These are phyloP conservation scores for Penicillium sp. DNA, from an alignment of 2,329 filamentous ascomycete genomes.

Conservation along the genomic window DNA sequence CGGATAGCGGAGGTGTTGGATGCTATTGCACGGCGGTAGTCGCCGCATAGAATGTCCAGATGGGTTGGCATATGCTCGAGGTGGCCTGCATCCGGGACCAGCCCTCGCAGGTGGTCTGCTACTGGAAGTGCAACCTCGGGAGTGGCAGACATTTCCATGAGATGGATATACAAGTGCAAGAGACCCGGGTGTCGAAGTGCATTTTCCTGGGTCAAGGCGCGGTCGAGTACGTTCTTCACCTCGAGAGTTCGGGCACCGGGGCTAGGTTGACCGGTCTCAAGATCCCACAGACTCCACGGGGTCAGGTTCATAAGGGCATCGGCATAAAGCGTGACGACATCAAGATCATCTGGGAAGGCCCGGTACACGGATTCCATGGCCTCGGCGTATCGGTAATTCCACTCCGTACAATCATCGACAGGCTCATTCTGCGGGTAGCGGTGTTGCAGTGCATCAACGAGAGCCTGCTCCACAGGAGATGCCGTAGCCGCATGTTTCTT, in stretches of 20 bases:
- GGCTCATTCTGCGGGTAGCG: conserved; percentile 59
- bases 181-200: conserved; percentile 64
- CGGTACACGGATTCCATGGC: conserved; percentile 59
- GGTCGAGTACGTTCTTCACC: conserved; percentile 58
- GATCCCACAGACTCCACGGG: conserved; percentile 64
- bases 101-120: conserved; percentile 61
- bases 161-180: conserved; percentile 73
- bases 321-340: conserved; percentile 62
- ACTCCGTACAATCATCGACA: conserved; percentile 50
- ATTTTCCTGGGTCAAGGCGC: conserved; percentile 51
- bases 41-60: conserved; percentile 69
- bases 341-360: conserved; percentile 56
- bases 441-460: conserved; percentile 61
- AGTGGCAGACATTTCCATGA: conserved; percentile 71
- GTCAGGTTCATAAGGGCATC: conserved; percentile 67
- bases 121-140: conserved; percentile 62
- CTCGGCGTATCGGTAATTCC: conserved; percentile 61
- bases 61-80: conserved; percentile 76
- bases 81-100: conserved; percentile 70
- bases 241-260: conserved; percentile 57
- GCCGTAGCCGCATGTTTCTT: conserved; percentile 36
- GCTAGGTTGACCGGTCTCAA: conserved; percentile 57
- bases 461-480: conserved; percentile 57
- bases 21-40: conserved; percentile 64
- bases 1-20: conserved; percentile 66